Base-by-base conservation (phyloP, 1,284 basidiomycete genomes). In the Exsudoporus floridanus region DNA sequence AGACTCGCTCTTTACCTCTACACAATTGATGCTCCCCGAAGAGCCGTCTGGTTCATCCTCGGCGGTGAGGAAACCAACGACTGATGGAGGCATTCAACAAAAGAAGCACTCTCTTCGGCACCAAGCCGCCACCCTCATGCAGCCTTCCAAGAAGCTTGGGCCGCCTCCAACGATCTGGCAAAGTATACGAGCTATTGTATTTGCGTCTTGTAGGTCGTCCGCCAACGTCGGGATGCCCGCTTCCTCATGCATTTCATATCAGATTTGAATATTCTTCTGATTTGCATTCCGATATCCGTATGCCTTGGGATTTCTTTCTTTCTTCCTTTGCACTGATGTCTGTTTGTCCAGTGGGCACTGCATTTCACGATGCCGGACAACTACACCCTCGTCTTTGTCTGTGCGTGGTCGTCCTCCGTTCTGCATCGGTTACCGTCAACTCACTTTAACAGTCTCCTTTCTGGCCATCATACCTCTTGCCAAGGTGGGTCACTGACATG, bases 381-480 rank as follows among this genome's bases (percentile, higher is more conserved):
- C 67, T 63, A 87, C 71, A 84, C 81, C 6, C 67, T 87, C 7
- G 74, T 88, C 53, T 94, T 94, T 59, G 76, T 90, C 54, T 84
- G 86, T 88, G 61, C 61, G 86, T 77, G 7, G 9, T 23, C 13
- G 4, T 39, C 18, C 16, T 31, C 30, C 5, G 9, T 56, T 27
- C 35, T 31, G 25, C 39, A n/a, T 36, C 23, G 45, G 43, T 35
- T 36, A 34, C 30, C 38, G 46, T 60, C 16, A 52, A 48, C 34
- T 59, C 21, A 42, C 7, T 13, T 18, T 7, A 14, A 16, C 55
- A 89, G 86, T 86, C 60, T 82, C 84, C 2, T 87, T 92, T 63
- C 69, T 89, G 44, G 78, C 86, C 5, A 87, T 90, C 45, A 80
- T 90, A 61, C 87, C 87, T 10, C 73, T 89, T 6, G 92, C 92